Evolutionary conservation across 495 filamentous ascomycete genomes (phyloP).

Genomic region (Sphaerosporella brunnea): DNA sequence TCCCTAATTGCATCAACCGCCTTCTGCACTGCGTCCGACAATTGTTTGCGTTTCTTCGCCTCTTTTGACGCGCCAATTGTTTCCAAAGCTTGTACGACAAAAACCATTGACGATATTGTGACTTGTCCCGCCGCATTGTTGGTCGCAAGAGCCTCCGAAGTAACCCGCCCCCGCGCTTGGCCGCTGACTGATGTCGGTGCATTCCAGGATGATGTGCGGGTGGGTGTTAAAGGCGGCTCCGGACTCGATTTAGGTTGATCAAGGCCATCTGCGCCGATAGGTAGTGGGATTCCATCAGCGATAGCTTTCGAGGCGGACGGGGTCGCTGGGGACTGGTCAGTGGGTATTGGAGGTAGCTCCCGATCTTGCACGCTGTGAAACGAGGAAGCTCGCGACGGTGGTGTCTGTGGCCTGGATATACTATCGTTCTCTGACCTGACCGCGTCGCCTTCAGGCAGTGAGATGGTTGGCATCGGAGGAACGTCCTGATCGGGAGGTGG

Average conservation of each 20-base stretch:
- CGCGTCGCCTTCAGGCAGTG: constrained; percentile 3
- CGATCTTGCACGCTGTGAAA: constrained; percentile 11
- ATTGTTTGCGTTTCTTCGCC: constrained; percentile 58
- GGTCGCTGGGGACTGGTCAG: neutral
- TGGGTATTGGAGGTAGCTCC: constrained; percentile 18
- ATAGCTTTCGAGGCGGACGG: no score
- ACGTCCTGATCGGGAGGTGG: neutral
- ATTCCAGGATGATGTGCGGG: constrained; percentile 13
- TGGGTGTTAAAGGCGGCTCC: constrained; percentile 16
- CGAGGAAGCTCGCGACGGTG: constrained; percentile 10
- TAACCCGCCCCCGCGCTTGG: constrained; percentile 7
- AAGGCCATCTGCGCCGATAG: constrained; percentile 14
- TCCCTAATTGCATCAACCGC: constrained; percentile 70
- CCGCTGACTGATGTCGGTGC: constrained; percentile 8
- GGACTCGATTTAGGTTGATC: neutral
- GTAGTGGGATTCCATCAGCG: constrained; percentile 19
- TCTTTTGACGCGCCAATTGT: constrained; percentile 77
- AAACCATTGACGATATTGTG: constrained; percentile 82
- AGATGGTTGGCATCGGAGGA: constrained; percentile 5
- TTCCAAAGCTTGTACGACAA: constrained; percentile 82
- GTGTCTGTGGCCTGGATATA: neutral
- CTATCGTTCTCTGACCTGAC: constrained; percentile 3
- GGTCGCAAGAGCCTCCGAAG: constrained; percentile 15
- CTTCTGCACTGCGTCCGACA: constrained; percentile 60
- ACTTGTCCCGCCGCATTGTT: constrained; percentile 28